Percentiles rank a stretch among this genome's conserved stretches.
Conservation (phyloP, 202 grass and related monocot genomes). For the Brachypodium distachyon region DNA sequence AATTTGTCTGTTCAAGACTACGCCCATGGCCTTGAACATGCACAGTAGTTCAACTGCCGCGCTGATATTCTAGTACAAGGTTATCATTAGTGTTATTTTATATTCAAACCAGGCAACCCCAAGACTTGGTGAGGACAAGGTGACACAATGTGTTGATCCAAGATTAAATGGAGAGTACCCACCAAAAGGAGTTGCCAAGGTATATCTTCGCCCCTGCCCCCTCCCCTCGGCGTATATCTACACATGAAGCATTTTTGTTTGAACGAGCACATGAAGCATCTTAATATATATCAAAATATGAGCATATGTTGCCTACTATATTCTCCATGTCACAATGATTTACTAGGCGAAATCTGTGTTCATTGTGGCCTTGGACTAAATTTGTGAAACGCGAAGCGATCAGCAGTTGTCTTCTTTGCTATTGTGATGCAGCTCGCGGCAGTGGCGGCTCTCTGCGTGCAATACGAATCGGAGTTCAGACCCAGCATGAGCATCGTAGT, state of each 20-base stretch:
- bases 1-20: not conserved
- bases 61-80: not conserved
- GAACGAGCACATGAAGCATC: not conserved
- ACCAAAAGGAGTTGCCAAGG: slow-evolving; percentile 48
- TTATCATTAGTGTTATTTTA: not conserved
- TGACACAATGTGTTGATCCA: slow-evolving; percentile 64
- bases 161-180: slow-evolving; percentile 56
- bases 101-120: slow-evolving; percentile 40
- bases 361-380: not conserved
- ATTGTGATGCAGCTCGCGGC: slow-evolving; percentile 41
- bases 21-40: not conserved
- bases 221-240: not conserved
- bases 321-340: not conserved
- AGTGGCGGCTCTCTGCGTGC: slow-evolving; percentile 50
- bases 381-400: not conserved
- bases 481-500: slow-evolving; percentile 62
- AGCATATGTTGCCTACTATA: not conserved
- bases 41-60: not conserved
- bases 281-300: not conserved
- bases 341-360: not conserved
- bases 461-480: slow-evolving; percentile 62
- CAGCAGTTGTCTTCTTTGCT: slow-evolving; percentile 4
- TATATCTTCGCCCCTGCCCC: not conserved
- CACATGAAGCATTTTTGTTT: not conserved
- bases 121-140: slow-evolving; percentile 42